These are phyloP conservation scores for Gautieria morchelliformis DNA, from an alignment of 768 basidiomycete species.

Conservation along the genomic window DNA sequence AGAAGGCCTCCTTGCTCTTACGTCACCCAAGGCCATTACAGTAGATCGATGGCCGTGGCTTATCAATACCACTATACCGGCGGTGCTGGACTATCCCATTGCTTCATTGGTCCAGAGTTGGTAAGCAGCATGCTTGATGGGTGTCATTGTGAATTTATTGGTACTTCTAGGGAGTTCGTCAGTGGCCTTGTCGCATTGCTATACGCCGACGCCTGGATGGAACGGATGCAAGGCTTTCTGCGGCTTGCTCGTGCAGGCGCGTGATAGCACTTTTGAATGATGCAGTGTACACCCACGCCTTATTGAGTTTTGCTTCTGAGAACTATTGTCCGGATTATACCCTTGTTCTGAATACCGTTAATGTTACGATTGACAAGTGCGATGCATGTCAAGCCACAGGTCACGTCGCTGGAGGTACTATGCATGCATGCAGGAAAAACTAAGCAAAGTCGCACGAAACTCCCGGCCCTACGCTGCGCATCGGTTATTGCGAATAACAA, in stretches of 20 bases:
- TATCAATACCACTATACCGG: slow-evolving; percentile 80
- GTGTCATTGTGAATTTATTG: neutral
- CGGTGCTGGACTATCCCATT: slow-evolving; percentile 78
- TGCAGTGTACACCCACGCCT: too few species aligned
- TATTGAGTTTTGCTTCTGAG: too few species aligned
- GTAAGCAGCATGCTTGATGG: slow-evolving; percentile 32
- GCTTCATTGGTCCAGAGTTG: slow-evolving; percentile 65
- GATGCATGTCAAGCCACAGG: too few species aligned
- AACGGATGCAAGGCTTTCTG: slow-evolving; percentile 9
- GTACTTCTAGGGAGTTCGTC: slow-evolving; percentile 35
- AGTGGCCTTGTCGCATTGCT: slow-evolving; percentile 38
- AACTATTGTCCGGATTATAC: too few species aligned
- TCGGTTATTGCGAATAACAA: neutral
- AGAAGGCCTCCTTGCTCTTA: slow-evolving; percentile 84
- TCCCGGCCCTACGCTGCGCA: slow-evolving; percentile 1
- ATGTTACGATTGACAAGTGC: too few species aligned
- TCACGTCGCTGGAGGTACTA: too few species aligned
- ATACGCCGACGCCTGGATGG: slow-evolving; percentile 37
- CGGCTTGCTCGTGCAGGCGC: slow-evolving; percentile 7
- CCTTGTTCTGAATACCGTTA: too few species aligned
- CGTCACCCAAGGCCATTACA: slow-evolving; percentile 81
- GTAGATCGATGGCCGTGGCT: slow-evolving; percentile 78
- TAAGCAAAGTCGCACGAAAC: neutral
- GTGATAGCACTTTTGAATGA: neutral
- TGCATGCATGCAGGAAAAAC: too few species aligned